Percentiles rank a stretch among this genome's conserved stretches.
These are phyloP conservation scores for Kluyveromyces sp. DNA, from an alignment of 1,139 yeast genomes.

Conservation along the genomic window DNA sequence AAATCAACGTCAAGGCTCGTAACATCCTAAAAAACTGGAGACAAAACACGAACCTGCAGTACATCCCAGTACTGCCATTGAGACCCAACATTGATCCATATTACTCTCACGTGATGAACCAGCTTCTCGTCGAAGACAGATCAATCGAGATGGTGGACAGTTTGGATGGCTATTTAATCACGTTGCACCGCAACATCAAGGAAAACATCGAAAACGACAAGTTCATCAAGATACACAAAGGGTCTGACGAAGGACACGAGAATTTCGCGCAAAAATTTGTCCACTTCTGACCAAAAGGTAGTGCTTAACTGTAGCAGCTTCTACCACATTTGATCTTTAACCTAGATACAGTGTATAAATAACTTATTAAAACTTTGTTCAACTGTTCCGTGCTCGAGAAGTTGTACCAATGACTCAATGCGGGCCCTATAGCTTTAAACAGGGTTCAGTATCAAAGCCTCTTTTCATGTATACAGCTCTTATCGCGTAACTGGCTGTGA, in stretches of 20 bases:
- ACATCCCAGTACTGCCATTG: conserved; percentile 24
- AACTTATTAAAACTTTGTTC: neutral
- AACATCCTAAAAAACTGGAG: conserved; percentile 42
- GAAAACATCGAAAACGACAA: conserved; percentile 43
- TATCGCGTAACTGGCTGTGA: too few species aligned
- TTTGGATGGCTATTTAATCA: conserved; percentile 53
- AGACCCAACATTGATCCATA: conserved; percentile 30
- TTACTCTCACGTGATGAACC: conserved; percentile 32
- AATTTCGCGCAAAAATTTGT: conserved; percentile 33
- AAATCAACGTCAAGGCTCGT: conserved; percentile 61
- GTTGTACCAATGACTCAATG: too few species aligned
- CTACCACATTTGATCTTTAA: neutral
- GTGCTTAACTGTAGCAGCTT: too few species aligned
- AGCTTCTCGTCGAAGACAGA: conserved; percentile 69
- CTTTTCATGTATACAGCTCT: too few species aligned
- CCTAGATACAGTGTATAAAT: neutral
- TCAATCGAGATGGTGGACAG: conserved; percentile 45
- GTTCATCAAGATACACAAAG: conserved; percentile 18
- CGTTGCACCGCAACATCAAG: conserved; percentile 54
- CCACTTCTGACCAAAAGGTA: conserved; percentile 22
- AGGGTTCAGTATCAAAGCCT: too few species aligned
- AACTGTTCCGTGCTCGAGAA: too few species aligned
- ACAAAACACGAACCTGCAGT: conserved; percentile 19
- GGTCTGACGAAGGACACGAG: conserved; percentile 22
- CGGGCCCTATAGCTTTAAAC: too few species aligned